Percentiles rank a stretch among this genome's conserved stretches.
Evolutionary conservation across 805 yeast species (phyloP).

Genomic region (Candida gorgasii): DNA sequence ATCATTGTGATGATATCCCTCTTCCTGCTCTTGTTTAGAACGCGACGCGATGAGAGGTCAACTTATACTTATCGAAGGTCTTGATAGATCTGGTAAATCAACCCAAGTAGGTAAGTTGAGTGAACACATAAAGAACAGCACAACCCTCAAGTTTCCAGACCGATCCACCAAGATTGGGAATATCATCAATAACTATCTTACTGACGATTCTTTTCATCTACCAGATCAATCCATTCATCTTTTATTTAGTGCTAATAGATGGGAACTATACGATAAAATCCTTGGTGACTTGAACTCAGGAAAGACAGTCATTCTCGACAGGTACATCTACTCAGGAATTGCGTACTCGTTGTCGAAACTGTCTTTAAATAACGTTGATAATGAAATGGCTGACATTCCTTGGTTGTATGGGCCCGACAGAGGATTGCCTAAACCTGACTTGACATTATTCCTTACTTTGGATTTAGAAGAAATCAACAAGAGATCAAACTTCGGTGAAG

Average conservation of each 20-base stretch:
- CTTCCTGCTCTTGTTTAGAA: too few species aligned
- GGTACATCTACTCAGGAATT: constrained; percentile 90
- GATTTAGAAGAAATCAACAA: constrained; percentile 41
- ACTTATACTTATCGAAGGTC: constrained; percentile 83
- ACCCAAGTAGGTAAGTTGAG: constrained; percentile 61
- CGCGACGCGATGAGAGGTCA: constrained; percentile 54
- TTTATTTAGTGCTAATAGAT: constrained; percentile 87
- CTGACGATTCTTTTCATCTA: constrained; percentile 47
- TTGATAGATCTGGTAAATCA: constrained; percentile 93
- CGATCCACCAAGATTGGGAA: constrained; percentile 80
- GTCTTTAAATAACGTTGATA: constrained; percentile 21
- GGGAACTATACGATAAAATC: constrained; percentile 72
- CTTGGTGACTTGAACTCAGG: constrained; percentile 50
- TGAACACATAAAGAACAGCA: constrained; percentile 18
- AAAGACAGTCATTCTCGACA: constrained; percentile 65
- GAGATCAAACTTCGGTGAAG: constrained; percentile 90
- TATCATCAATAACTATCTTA: constrained; percentile 72
- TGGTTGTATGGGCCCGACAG: constrained; percentile 85
- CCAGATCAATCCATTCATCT: constrained; percentile 84
- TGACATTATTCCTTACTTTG: constrained; percentile 73
- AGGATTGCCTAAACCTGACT: constrained; percentile 86
- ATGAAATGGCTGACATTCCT: constrained; percentile 42
- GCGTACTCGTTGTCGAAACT: constrained; percentile 87
- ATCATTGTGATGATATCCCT: too few species aligned
- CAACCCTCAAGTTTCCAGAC: constrained; percentile 81